Conservation (phyloP, 2,329 filamentous ascomycete genomes). For the Aspergillus sp. region DNA sequence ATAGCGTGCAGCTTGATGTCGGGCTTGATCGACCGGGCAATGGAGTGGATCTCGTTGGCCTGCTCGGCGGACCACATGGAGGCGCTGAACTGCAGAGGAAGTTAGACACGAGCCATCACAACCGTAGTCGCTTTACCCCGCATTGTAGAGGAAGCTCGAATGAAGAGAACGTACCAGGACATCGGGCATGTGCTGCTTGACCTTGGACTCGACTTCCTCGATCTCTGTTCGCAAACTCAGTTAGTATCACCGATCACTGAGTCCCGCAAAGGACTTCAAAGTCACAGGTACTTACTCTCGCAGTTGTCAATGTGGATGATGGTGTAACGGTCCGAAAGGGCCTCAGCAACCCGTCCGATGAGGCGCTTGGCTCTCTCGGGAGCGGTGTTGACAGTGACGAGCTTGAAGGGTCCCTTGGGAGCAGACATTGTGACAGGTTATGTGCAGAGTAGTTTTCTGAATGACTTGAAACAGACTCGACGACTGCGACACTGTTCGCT, state of each 20-base stretch:
- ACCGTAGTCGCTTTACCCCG: neutral
- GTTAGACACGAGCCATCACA: slow-evolving; percentile 8
- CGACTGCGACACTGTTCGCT: neutral
- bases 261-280: neutral
- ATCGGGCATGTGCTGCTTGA: slow-evolving; percentile 55
- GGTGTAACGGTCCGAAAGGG: slow-evolving; percentile 63
- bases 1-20: slow-evolving; percentile 47
- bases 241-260: slow-evolving; percentile 10
- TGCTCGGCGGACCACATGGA: slow-evolving; percentile 58
- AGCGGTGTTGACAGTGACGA: slow-evolving; percentile 69
- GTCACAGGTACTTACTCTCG: slow-evolving; percentile 50
- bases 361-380: slow-evolving; percentile 65
- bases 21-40: slow-evolving; percentile 39
- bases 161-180: slow-evolving; percentile 50
- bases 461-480: neutral
- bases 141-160: neutral
- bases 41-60: slow-evolving; percentile 40
- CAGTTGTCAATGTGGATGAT: slow-evolving; percentile 65
- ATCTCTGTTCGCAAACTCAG: slow-evolving; percentile 37
- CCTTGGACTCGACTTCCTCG: slow-evolving; percentile 57
- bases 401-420: slow-evolving; percentile 60
- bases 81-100: slow-evolving; percentile 57
- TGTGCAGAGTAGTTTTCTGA: neutral
- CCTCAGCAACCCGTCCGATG: slow-evolving; percentile 62
- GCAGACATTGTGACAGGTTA: slow-evolving; percentile 25